Evolutionary conservation across 805 yeast genomes (phyloP), one percentile per base, ranked within the genome.

Genomic region (Nakazawaea ernobii): DNA sequence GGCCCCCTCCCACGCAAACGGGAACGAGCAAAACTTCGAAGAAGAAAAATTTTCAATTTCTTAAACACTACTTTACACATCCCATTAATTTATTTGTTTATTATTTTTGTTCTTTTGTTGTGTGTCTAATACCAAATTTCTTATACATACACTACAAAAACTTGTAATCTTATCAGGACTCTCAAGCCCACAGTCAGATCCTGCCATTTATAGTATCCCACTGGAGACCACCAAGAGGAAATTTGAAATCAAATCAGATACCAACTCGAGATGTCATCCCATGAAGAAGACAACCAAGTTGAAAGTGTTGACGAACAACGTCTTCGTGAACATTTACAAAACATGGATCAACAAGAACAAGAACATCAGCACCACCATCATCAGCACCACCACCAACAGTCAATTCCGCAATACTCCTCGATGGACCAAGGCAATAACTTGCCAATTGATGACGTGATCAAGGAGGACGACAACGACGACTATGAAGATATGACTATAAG

Each of bases 231-330:
- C 24, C 24, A 5, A 20, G 5, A 20, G 5, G 24, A 20, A 30
- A 30, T 30, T 30, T 6, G 33, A 3, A 30, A 30, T 30, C 24
- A 20, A 20, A 20, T 3, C 24, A 20, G 24, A 20, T 20, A 20
- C 24, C 24, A 20, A 20, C 24, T 5, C 28, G 17, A 10, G 8
- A 38, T 38, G 41, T 38, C 41, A 8, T 39, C 42, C 5, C 42
- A 39, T 27, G 42, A 39, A 17, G 42, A 39, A 13, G 30, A 29
- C 10, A 35, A 29, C 10, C 42, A 39, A 14, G 42, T 39, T 8
- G 42, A 39, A 17, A 39, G 42, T n/a, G 48, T 45, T 39, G 48
- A 45, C 14, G 48, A 45, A 20, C 48, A 45, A 30, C 42, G 38
- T 24, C 44, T 45, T 33, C 42, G 48, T 24, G 48, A 44, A 35